A percentile compares a stretch with the other conserved stretches of the same genome.
Conservation (phyloP, 148 eudicot species). For the Fallopia convolvulus region DNA sequence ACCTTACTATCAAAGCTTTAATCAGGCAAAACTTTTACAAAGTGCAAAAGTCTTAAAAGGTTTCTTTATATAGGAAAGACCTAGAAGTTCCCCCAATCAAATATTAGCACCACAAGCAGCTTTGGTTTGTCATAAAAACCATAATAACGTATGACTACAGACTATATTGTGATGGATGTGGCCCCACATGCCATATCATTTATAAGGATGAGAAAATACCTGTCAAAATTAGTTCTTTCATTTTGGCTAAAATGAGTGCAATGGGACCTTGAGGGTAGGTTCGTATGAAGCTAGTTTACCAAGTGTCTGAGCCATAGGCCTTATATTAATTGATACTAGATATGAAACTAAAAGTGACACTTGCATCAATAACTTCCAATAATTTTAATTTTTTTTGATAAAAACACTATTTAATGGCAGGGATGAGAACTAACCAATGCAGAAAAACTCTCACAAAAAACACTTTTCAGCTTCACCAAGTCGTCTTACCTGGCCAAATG, state of each 20-base stretch:
- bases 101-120: background rate
- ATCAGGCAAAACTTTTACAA: background rate
- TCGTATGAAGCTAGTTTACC: background rate
- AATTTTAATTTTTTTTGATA: too few relatives aligned
- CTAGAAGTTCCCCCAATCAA: background rate
- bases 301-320: background rate
- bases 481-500: slow-evolving; percentile 83
- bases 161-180: background rate
- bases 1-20: background rate
- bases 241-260: background rate
- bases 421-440: background rate
- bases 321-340: background rate
- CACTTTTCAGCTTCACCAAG: background rate
- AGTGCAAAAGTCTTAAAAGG: background rate
- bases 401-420: background rate
- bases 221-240: background rate
- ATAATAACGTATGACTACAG: background rate
- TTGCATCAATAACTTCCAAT: background rate
- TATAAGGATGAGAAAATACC: background rate
- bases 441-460: background rate
- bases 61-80: background rate
- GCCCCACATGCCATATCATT: background rate
- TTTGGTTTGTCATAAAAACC: background rate
- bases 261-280: background rate
- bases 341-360: background rate